These are phyloP conservation scores for Lachnellula hyalina DNA, from an alignment of 2,329 filamentous ascomycete genomes.

Conservation along the genomic window DNA sequence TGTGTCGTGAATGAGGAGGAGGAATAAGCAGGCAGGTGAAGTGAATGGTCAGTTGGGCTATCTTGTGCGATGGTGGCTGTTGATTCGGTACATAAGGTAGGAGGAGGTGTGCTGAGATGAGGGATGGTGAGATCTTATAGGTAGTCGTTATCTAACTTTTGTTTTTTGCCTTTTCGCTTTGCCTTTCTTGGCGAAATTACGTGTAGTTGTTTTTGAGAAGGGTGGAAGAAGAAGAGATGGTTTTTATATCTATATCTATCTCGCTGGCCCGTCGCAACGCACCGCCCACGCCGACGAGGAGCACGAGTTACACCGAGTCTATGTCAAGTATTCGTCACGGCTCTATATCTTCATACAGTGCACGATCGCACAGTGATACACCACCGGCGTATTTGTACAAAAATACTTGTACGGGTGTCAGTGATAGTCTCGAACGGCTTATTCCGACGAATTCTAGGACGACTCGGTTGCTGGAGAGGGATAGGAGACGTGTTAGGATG, in stretches of 20 bases:
- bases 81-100: too few relatives aligned
- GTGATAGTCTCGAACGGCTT: not conserved
- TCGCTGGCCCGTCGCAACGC: not conserved
- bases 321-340: too few relatives aligned
- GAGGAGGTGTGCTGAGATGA: too few relatives aligned
- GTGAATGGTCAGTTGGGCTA: too few relatives aligned
- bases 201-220: too few relatives aligned
- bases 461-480: not conserved
- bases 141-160: too few relatives aligned
- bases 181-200: too few relatives aligned
- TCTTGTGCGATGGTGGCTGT: too few relatives aligned
- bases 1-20: not conserved
- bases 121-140: too few relatives aligned
- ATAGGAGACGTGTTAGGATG: not conserved
- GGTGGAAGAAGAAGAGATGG: not conserved
- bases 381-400: not conserved
- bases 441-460: not conserved
- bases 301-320: not conserved
- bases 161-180: not conserved
- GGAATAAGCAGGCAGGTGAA: not conserved
- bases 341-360: too few relatives aligned
- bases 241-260: constrained; percentile 3
- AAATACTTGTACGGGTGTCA: not conserved
- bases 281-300: not conserved
- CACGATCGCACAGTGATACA: too few relatives aligned